Evolutionary conservation across 768 basidiomycete genomes (phyloP).

Genomic region (Kwoniella mangroviensis): DNA sequence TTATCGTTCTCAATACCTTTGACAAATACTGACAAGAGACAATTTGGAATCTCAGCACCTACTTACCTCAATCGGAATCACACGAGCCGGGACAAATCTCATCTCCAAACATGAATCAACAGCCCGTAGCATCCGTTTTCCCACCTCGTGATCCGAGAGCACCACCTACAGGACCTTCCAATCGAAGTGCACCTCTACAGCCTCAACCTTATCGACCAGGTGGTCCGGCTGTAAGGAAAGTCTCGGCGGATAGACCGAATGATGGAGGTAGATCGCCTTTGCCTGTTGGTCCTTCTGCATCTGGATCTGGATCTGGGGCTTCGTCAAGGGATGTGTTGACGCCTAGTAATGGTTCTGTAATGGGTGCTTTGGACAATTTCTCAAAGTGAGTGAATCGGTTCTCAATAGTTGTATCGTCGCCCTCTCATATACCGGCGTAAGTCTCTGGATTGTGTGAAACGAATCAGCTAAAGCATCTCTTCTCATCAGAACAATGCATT

Average conservation of each 20-base stretch:
- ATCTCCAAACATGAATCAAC: background rate
- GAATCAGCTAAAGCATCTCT: background rate
- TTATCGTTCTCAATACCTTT: background rate
- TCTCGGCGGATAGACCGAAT: constrained; percentile 1
- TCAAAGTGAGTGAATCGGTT: constrained; percentile 14
- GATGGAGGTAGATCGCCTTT: constrained; percentile 11
- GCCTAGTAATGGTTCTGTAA: constrained; percentile 4
- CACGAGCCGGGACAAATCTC: constrained; percentile 3
- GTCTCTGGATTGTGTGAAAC: background rate
- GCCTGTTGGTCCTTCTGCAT: background rate
- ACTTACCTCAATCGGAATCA: background rate
- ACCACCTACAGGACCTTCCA: background rate
- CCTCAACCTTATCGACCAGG: background rate
- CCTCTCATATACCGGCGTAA: background rate
- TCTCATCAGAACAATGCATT: constrained; percentile 28
- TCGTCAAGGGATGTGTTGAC: background rate
- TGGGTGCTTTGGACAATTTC: constrained; percentile 19
- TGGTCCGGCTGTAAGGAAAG: background rate
- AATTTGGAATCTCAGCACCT: background rate
- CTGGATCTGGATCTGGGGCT: background rate
- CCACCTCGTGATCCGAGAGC: constrained; percentile 2
- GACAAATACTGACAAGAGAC: background rate
- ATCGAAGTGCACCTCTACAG: background rate
- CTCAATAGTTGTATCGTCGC: too few species aligned
- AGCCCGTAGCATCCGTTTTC: background rate